phyloP scores from a whole-genome alignment of 331 rosid species.

The Erythrophleum ivorense region DNA sequence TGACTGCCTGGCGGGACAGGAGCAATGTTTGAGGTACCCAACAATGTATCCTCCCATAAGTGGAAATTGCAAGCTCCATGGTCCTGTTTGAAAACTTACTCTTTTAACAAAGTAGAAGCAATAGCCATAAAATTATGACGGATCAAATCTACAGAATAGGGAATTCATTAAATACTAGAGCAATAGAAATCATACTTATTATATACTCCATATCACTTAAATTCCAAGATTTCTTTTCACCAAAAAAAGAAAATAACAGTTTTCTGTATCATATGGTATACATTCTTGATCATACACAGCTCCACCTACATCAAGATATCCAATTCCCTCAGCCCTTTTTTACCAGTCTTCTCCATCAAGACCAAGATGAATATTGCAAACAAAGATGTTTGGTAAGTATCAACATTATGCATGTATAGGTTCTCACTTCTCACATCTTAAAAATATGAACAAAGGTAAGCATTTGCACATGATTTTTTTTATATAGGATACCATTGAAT shows the following conservation, averaged over 20 bases:
- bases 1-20: conserved; percentile 17
- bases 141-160: not conserved
- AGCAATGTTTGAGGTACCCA: conserved; percentile 22
- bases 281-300: conserved; percentile 1
- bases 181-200: not conserved
- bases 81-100: conserved; percentile 38
- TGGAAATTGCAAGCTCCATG: conserved; percentile 54
- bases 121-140: not conserved
- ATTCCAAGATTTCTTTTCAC: not conserved
- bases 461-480: not conserved
- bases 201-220: not conserved
- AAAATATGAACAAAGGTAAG: not conserved
- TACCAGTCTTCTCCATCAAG: not conserved
- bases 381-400: not conserved
- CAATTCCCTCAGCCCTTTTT: not conserved
- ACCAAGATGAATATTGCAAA: conserved; percentile 19
- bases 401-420: not conserved
- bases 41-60: conserved; percentile 38
- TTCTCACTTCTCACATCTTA: not conserved
- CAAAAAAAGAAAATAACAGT: not conserved
- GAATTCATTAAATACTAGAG: not conserved
- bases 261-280: not conserved
- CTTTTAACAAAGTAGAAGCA: conserved; percentile 5
- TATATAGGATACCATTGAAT: not conserved
- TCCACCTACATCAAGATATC: not conserved